Base-by-base conservation (phyloP, 106 monocot genomes). In the Chionographis japonica region DNA sequence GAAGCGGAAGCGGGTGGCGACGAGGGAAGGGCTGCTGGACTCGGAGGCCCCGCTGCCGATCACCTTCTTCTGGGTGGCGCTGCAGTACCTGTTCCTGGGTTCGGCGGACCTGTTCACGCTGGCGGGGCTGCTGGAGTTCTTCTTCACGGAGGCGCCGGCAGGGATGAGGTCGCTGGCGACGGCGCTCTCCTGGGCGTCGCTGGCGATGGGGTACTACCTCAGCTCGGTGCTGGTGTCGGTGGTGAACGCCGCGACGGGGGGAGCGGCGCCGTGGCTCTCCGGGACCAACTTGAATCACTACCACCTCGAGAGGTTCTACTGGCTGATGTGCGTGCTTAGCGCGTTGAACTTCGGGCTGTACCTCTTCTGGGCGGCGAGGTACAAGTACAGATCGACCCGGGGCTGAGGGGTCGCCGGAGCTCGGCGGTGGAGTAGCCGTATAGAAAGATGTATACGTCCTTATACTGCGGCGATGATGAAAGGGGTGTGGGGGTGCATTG, bases 61-160 rank as follows among this genome's bases (percentile, higher is more conserved):
- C 13, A 75, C 82, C 0, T 94, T 94, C 90, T 83, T 94, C 65
- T 94, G 94, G 94, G 63, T 90, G 16, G 90, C 85, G 1, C 16
- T 88, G n/a, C 94, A 90, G 78, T 94, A 88, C 72, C 53, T 90
- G 70, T 87, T 94, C 66, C 56, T 94, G 57, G 94, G 94, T 2
- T 85, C 87, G 1, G 90, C 94, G 0, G 94, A 88, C 52, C 40
- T 94, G 67, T 94, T 91, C 64, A 88, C 90, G n/a, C 46, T 88
- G 37, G 94, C 85, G 3, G 94, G 88, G 4, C 55, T 94, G 61
- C 80, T 94, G 2, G 94, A 94, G 83, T 94, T 94, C 73, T 90
- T 94, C 85, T 94, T 88, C 65, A 79, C 83, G 3, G 88, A 94
- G 78, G 81, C 90, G 50, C 90, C 90, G 12, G 40, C 80, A 20